These are phyloP conservation scores for Russula compacta DNA, from an alignment of 768 basidiomycete genomes.

Conservation along the genomic window DNA sequence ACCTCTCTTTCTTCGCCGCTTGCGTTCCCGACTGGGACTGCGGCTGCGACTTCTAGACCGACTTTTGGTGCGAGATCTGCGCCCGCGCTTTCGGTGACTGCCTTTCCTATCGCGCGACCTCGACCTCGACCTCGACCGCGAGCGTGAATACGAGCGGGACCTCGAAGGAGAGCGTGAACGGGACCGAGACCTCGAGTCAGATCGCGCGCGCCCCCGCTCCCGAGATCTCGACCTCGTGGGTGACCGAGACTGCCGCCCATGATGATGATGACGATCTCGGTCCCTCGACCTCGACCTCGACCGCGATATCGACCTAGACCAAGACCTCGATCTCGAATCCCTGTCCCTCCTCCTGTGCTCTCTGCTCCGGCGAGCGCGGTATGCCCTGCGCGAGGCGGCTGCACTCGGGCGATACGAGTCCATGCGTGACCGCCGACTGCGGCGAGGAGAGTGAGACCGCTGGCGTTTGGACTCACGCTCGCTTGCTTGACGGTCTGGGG, in stretches of 20 bases:
- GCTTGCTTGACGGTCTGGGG: neutral
- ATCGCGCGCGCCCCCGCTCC: slow-evolving; percentile 10
- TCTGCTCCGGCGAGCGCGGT: slow-evolving; percentile 15
- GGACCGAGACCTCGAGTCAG: slow-evolving; percentile 21
- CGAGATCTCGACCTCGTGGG: slow-evolving; percentile 15
- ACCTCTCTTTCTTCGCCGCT: slow-evolving; percentile 28
- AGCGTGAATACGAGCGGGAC: slow-evolving; percentile 19
- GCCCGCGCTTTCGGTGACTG: slow-evolving; percentile 38
- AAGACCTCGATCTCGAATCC: slow-evolving; percentile 13
- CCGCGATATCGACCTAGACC: slow-evolving; percentile 10
- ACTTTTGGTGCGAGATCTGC: slow-evolving; percentile 26
- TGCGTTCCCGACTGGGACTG: slow-evolving; percentile 25
- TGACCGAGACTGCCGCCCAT: slow-evolving; percentile 16
- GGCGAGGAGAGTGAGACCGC: slow-evolving; percentile 11
- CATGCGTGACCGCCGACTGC: slow-evolving; percentile 16
- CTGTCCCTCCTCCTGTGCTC: slow-evolving; percentile 3
- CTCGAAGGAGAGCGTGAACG: slow-evolving; percentile 27
- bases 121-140: slow-evolving; percentile 11
- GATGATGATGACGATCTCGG: slow-evolving; percentile 22
- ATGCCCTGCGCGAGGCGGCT: slow-evolving; percentile 12
- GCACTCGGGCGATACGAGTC: slow-evolving; percentile 16
- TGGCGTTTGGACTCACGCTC: slow-evolving; percentile 12
- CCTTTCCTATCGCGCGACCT: slow-evolving; percentile 23
- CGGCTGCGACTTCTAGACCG: slow-evolving; percentile 33
- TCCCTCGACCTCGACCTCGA: slow-evolving; percentile 28